Evolutionary conservation across 768 basidiomycete genomes (phyloP), one percentile per base, ranked within the genome.

Genomic region (Mrakia frigida): DNA sequence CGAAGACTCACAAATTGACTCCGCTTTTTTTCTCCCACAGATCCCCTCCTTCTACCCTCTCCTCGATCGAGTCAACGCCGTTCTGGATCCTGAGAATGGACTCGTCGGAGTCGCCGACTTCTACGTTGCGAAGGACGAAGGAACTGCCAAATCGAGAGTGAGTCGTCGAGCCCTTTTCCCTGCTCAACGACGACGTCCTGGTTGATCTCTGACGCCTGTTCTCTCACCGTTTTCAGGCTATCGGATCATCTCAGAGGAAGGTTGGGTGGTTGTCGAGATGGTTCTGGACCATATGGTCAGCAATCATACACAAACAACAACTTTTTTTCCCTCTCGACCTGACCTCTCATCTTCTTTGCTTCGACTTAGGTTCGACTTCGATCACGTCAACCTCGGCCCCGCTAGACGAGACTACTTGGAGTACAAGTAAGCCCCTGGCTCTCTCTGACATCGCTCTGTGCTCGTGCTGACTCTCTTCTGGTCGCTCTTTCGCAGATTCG

Each of bases 211-310:
- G 46, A 50, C n/a, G n/a, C 46, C 46, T 50, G 11, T 13, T 13
- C 14, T 50, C 46, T 50, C 46, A 3, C 1, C 0, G 13, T 18
- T 50, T 21, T 50, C 46, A 50, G 50, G 75, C 68, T 14, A 67
- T 69, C 50, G 65, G 63, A 5, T 50, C 46, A 2, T 41, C 65
- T 23, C 63, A 35, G 46, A 88, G 88, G 85, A 87, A 82, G 86
- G 88, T 82, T 84, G 87, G 80, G 0, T 91, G 89, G 89, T 84
- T 89, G 68, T 86, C 87, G n/a, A 86, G 90, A 5, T 88, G 89
- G 88, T 92, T 92, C 84, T 91, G 90, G 90, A 88, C 90, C 79
- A 89, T 89, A 60, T 91, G 89, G 89, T 78, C n/a, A 70, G 63
- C 59, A 28, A 3, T n/a, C n/a, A n/a, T n/a, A n/a, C n/a, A n/a